phyloP scores from a whole-genome alignment of 768 basidiomycete species.

The Nidula microcarpa region DNA sequence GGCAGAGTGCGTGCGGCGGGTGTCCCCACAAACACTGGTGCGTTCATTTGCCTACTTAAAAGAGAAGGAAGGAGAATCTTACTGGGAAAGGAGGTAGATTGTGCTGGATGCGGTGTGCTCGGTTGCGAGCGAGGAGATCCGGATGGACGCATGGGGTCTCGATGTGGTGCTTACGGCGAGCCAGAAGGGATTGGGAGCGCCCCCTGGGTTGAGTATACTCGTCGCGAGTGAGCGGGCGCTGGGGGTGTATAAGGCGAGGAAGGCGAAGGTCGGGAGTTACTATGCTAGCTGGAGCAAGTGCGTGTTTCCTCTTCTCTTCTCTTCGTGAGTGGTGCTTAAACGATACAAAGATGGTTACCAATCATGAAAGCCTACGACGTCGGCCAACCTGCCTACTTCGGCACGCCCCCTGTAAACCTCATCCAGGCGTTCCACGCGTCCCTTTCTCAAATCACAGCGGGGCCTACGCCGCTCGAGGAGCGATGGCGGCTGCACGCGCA shows the following conservation, averaged over 20 bases:
- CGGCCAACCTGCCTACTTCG: constrained; percentile 79
- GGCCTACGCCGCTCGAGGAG: constrained; percentile 57
- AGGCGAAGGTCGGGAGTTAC: constrained; percentile 61
- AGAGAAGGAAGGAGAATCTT: background rate
- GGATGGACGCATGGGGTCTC: constrained; percentile 84
- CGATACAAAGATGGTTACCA: constrained; percentile 62
- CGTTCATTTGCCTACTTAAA: background rate
- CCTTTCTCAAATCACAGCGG: constrained; percentile 60
- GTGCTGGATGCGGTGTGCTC: constrained; percentile 87
- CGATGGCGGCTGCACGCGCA: constrained; percentile 69
- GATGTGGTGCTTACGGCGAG: constrained; percentile 79
- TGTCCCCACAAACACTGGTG: constrained; percentile 80
- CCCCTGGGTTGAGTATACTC: constrained; percentile 82
- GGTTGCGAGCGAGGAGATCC: constrained; percentile 88
- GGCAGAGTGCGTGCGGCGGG: constrained; percentile 58
- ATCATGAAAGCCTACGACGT: constrained; percentile 84
- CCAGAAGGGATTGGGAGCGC: constrained; percentile 85
- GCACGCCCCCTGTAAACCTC: constrained; percentile 85
- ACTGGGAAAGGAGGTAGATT: constrained; percentile 34
- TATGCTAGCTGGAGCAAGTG: constrained; percentile 86
- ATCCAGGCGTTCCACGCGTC: constrained; percentile 83
- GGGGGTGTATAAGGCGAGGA: constrained; percentile 49
- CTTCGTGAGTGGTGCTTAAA: constrained; percentile 1
- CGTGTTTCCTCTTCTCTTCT: background rate
- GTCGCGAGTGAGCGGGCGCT: constrained; percentile 73